Evolutionary conservation across 2,329 filamentous ascomycete genomes (phyloP).

Genomic region (Pezicula carpinea): DNA sequence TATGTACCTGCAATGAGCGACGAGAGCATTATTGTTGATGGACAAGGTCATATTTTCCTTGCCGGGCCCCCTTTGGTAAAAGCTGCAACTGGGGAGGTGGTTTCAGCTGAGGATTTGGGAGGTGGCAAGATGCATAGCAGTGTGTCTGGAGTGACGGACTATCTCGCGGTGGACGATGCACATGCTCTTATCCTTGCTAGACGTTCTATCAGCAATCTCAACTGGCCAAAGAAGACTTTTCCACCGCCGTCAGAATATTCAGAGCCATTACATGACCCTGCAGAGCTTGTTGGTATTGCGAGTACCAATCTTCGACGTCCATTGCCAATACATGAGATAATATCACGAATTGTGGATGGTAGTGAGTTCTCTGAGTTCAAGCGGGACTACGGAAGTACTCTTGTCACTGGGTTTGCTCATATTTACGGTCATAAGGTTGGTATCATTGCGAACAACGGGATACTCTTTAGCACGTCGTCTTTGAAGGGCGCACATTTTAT

Average conservation of each 20-base stretch:
- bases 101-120: conserved; percentile 85
- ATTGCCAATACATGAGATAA: conserved; percentile 83
- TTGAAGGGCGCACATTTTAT: conserved; percentile 97
- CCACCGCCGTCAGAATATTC: conserved; percentile 45
- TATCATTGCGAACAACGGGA: conserved; percentile 94
- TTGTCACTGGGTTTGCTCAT: conserved; percentile 85
- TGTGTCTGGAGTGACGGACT: conserved; percentile 90
- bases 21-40: conserved; percentile 92
- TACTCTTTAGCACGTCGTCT: conserved; percentile 83
- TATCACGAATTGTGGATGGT: conserved; percentile 87
- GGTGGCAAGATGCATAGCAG: conserved; percentile 87
- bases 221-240: conserved; percentile 62
- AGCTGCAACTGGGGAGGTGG: conserved; percentile 89
- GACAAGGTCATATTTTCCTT: conserved; percentile 96
- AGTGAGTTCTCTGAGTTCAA: conserved; percentile 94
- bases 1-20: conserved; percentile 98
- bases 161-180: conserved; percentile 88
- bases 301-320: conserved; percentile 85
- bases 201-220: conserved; percentile 80
- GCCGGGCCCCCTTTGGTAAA: conserved; percentile 93
- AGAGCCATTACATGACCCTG: conserved; percentile 75
- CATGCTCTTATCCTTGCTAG: conserved; percentile 85
- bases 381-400: conserved; percentile 78
- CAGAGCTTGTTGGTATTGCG: conserved; percentile 83
- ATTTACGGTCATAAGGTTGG: conserved; percentile 90